phyloP scores from a whole-genome alignment of 1,284 basidiomycete species.

The Ganoderma leucocontextum region DNA sequence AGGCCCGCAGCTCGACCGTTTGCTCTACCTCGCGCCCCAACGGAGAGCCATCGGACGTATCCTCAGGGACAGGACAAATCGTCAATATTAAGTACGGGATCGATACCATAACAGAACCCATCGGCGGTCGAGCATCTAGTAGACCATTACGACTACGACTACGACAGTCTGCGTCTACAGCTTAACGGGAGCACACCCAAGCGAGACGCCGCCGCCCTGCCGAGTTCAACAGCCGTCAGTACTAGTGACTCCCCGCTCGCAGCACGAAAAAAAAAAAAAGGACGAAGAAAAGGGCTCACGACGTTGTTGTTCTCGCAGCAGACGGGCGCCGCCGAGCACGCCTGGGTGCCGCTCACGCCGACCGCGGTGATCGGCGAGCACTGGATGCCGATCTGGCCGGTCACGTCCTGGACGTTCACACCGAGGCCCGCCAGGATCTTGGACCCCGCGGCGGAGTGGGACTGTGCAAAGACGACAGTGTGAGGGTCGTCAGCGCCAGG shows the following conservation, averaged over 20 bases:
- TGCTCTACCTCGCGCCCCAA: too few relatives aligned
- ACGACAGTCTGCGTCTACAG: too few relatives aligned
- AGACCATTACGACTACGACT: too few relatives aligned
- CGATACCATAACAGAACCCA: too few relatives aligned
- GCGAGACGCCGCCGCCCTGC: neutral
- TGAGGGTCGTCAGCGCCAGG: too few relatives aligned
- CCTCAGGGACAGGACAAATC: too few relatives aligned
- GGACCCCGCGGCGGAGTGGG: neutral
- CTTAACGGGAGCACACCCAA: neutral
- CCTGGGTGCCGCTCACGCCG: neutral
- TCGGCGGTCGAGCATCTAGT: too few relatives aligned
- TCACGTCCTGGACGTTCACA: neutral
- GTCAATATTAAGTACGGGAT: too few relatives aligned
- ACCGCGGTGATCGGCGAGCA: neutral
- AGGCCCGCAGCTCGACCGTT: too few relatives aligned
- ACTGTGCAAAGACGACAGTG: neutral
- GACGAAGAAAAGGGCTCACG: too few relatives aligned
- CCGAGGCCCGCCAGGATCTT: neutral
- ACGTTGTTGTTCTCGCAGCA: neutral
- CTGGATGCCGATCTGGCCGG: neutral
- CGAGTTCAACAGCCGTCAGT: neutral
- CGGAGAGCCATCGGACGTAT: too few relatives aligned
- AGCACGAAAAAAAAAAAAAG: neutral
- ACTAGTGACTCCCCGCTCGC: neutral
- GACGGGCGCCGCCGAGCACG: neutral